A percentile compares a stretch with the other conserved stretches of the same genome.
Conservation (phyloP, 177 flowering plant genomes). For the Vitis hybrid region DNA sequence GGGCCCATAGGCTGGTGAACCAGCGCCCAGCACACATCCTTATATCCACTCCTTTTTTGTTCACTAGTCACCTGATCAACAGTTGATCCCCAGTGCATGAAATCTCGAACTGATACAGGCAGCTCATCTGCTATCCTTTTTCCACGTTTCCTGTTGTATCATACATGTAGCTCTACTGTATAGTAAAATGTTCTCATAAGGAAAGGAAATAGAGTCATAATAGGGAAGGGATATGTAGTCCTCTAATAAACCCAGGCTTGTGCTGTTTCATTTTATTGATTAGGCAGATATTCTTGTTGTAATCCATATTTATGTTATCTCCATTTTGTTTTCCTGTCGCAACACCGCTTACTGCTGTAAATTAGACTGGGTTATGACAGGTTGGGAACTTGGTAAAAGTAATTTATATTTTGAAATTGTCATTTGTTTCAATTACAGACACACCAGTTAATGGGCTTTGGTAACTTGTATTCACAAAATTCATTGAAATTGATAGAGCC, state of each 20-base stretch:
- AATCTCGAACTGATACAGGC: conserved; percentile 8
- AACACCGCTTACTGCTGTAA: neutral
- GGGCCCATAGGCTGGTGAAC: conserved; percentile 8
- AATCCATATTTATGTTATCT: neutral
- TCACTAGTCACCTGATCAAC: conserved; percentile 5
- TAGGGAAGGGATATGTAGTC: conserved; percentile 22
- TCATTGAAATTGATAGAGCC: no score
- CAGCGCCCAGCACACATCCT: conserved; percentile 2
- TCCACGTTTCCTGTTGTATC: conserved; percentile 22
- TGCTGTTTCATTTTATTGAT: conserved; percentile 14
- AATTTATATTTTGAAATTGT: neutral
- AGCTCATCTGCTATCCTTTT: conserved; percentile 16
- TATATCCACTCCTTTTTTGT: conserved; percentile 9
- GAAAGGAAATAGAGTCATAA: conserved; percentile 17
- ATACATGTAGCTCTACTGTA: conserved; percentile 35
- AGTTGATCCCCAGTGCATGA: neutral
- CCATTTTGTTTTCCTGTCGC: conserved; percentile 3
- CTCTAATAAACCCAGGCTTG: conserved; percentile 31
- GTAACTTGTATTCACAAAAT: neutral
- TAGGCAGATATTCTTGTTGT: conserved; percentile 13
- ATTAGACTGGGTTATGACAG: neutral
- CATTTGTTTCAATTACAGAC: no score
- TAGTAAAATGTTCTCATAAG: conserved; percentile 27
- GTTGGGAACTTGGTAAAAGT: neutral
- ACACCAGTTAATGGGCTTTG: neutral